Evolutionary conservation across 2,329 filamentous ascomycete genomes (phyloP), one percentile per base, ranked within the genome.

Genomic region (Trichothecium roseum): DNA sequence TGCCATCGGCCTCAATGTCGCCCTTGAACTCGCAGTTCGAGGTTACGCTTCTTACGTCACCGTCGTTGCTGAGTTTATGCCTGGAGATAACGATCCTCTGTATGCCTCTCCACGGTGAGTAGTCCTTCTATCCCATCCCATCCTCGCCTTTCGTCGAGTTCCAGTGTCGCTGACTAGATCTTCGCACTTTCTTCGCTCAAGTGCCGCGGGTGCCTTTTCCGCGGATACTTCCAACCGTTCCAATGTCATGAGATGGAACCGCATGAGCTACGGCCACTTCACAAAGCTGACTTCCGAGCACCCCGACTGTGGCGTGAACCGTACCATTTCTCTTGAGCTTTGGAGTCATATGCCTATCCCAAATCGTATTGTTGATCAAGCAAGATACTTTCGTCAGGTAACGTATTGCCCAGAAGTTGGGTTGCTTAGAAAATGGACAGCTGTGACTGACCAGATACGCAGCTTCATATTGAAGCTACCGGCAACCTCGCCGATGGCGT

Each of bases 161-260:
- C n/a, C n/a, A n/a, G n/a, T n/a, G n/a, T n/a, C n/a, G n/a, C n/a
- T n/a, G n/a, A n/a, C n/a, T n/a, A n/a, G n/a, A n/a, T n/a, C n/a
- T n/a, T n/a, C n/a, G n/a, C n/a, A n/a, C n/a, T 20, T 34, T 40
- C 33, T 27, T 15, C 20, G 30, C 34, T n/a, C 4, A 18, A 55
- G 60, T 57, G 61, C 61, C 8, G 61, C 60, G 3, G 60, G 56
- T 37, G 64, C 64, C 41, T 63, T 63, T 40, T 64, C 61, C 1
- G 59, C 57, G 27, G 59, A 64, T 28, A 63, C 60, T 1, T 59
- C 59, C 16, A 53, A 42, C n/a, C 58, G 64, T 33, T 38, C 45
- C n/a, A 63, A 64, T 32, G 60, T 59, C 0, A 40, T 64, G 33
- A 54, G 52, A 18, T 64, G 61, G 60, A 62, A 65, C 35, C 50